Evolutionary conservation across 2,329 filamentous ascomycete species (phyloP), one percentile per base, ranked within the genome.

Genomic region (Paecilomyces variotii): DNA sequence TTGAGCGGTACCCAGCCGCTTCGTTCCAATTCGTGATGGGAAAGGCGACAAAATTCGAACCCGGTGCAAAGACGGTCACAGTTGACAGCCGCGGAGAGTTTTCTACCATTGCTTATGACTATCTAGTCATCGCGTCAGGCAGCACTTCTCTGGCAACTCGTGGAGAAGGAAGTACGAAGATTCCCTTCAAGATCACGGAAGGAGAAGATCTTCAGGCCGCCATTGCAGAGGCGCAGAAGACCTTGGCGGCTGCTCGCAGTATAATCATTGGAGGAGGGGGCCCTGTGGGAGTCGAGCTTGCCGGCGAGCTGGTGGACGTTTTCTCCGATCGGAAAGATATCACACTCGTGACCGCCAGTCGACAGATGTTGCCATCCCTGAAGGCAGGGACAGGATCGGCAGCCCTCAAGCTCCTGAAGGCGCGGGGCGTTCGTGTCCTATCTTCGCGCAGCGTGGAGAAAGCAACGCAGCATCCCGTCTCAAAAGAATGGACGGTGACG

Each of bases 91-190:
- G 70, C 19, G 63, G 66, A 53, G 66, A 63, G 30, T 61, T 54
- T n/a, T 59, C 51, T 54, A 60, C 53, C 25, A 61, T 84, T 10
- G 57, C 71, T 2, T 85, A 81, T 66, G 78, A 84, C 62, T 78
- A 80, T n/a, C 73, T 85, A 2, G 72, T 85, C 54, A 79, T 85
- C 59, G 81, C 82, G 7, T 83, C 82, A 0, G 83, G 83, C 6
- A 78, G 79, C 45, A 75, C 66, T 11, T 80, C 82, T 1, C 68
- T 74, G 9, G 72, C 77, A 27, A 72, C 77, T 0, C 69, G 76
- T 2, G 65, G 65, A 51, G 56, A 61, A 26, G 63, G 57, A 72
- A 67, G 68, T 3, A 61, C 62, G 7, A 60, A 61, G 9, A 60
- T 75, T 4, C 74, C 74, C 14, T 76, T 80, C 56, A 80, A 79